Evolutionary conservation across 345 rosid species (phyloP), one percentile per base, ranked within the genome.

Genomic region (Nephelium lappaceum): DNA sequence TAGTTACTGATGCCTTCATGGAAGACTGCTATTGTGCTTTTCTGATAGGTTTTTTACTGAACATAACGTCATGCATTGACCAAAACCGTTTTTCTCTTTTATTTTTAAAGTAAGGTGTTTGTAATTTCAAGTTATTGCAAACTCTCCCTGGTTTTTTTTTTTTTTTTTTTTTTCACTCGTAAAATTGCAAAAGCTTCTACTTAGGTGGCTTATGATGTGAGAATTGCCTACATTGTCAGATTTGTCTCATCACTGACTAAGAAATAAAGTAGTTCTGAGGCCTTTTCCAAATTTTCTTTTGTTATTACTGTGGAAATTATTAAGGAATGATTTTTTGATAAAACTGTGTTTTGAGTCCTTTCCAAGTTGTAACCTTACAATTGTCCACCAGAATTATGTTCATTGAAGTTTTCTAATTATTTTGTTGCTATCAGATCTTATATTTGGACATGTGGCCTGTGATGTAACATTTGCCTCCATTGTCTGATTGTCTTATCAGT

Each of bases 381-480:
- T 41, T 4, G 43, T 0, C 43, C 43, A 41, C 43, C 43, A 6
- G 43, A 41, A 8, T 41, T 5, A 41, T 5, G 36, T 31, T 31
- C 36, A 31, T 31, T 31, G 36, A 31, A 31, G 36, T 31, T 31
- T 19, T 19, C 45, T 19, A 67, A 18, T 42, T 12, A 21, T 69
- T 69, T 23, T 11, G 58, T 5, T 15, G 6, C 11, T 47, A 41
- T 18, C 25, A 71, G 41, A 42, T 73, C 41, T 8, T 12, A 5
- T 66, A 31, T 5, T 19, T n/a, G n/a, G 47, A 21, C n/a, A 31
- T 31, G 19, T 65, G 64, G 77, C 69, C 58, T 62, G 51, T 75
- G 78, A 47, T 75, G 71, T 3, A 27, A 49, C 12, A 31, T 19
- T 47, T 75, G 71, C 78, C 51, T 36, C 65, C 78, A 75, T 75